Base-by-base conservation (phyloP, 148 eudicot species). In the Nepenthes mirabilis region DNA sequence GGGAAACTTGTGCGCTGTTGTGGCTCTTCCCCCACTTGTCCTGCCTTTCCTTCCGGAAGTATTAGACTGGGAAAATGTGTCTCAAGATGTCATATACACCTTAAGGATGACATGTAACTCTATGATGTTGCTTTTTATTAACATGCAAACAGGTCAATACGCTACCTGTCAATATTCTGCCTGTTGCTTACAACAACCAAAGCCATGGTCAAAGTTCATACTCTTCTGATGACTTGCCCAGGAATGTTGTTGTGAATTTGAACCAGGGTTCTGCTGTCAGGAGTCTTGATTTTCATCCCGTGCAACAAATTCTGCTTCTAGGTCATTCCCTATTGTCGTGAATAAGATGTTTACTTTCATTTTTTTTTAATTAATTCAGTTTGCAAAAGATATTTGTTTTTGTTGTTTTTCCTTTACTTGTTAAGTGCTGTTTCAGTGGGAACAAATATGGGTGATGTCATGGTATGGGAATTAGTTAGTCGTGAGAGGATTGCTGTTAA, bases 211-310 rank as follows among this genome's bases (percentile, higher is more conserved):
- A 79, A 65, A 83, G 81, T 65, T 77, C 95, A 57, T 83, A 79
- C 67, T 82, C 86, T 62, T 78, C 83, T 47, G 85, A 82, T 64
- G 96, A 93, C 73, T 77, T 93, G 65, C 98, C 96, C 11, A 86
- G 80, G 71, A 68, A 77, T 23, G 84, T 86, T 34, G 80, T 79
- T 50, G 79, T 83, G 82, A 86, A 75, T 66, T 70, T 93, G 63
- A 77, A 72, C 76, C 94, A 80, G 78, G 96, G 96, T 60, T 86
- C 98, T 69, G 65, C 81, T 48, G 89, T 87, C 54, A 88, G 76
- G 81, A 93, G 96, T 80, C 73, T 88, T 76, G 99, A 93, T 74
- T 93, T 93, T 64, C 99, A 93, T 69, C 96, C 96, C 34, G 51
- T 72, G 56, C 95, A 88, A 60, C 89, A 84, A 57, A 76, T 67